A percentile compares a stretch with the other conserved stretches of the same genome.
These are phyloP conservation scores for Vigna hirtella DNA, from an alignment of 306 rosid genomes.

Conservation along the genomic window DNA sequence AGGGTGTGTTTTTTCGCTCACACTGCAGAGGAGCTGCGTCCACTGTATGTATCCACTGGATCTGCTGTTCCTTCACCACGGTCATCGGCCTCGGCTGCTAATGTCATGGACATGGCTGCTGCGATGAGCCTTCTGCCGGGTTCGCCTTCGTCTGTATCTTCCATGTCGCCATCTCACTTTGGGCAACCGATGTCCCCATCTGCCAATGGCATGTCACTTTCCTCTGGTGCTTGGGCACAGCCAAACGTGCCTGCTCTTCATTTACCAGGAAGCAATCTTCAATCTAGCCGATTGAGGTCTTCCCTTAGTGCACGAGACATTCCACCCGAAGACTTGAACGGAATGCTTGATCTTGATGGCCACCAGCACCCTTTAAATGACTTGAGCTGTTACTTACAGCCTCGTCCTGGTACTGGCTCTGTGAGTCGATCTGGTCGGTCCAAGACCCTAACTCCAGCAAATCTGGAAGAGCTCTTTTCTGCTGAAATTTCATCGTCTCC, in stretches of 20 bases:
- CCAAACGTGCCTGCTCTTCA: conserved; percentile 87
- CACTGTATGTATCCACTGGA: conserved; percentile 76
- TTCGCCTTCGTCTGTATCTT: conserved; percentile 74
- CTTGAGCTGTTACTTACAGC: conserved; percentile 67
- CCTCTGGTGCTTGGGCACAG: conserved; percentile 66
- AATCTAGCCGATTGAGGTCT: conserved; percentile 82
- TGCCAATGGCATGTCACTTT: conserved; percentile 61
- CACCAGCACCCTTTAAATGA: conserved; percentile 73
- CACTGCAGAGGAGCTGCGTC: conserved; percentile 72
- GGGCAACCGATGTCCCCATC: conserved; percentile 80
- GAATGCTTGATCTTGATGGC: conserved; percentile 60
- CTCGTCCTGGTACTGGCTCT: conserved; percentile 49
- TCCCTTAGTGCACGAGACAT: conserved; percentile 82
- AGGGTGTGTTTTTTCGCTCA: conserved; percentile 92
- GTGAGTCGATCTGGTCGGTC: conserved; percentile 60
- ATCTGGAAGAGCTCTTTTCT: conserved; percentile 78
- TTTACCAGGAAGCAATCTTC: conserved; percentile 82
- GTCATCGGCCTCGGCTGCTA: conserved; percentile 62
- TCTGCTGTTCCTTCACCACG: conserved; percentile 86
- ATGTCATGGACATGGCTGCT: conserved; percentile 90
- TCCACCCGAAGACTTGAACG: conserved; percentile 57
- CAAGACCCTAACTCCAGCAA: conserved; percentile 69
- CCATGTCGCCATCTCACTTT: conserved; percentile 78
- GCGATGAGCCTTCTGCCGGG: conserved; percentile 79
- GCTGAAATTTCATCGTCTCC: conserved; percentile 73